Conservation (phyloP, 1,139 yeast genomes). For the Saccharomyces hybrid region DNA sequence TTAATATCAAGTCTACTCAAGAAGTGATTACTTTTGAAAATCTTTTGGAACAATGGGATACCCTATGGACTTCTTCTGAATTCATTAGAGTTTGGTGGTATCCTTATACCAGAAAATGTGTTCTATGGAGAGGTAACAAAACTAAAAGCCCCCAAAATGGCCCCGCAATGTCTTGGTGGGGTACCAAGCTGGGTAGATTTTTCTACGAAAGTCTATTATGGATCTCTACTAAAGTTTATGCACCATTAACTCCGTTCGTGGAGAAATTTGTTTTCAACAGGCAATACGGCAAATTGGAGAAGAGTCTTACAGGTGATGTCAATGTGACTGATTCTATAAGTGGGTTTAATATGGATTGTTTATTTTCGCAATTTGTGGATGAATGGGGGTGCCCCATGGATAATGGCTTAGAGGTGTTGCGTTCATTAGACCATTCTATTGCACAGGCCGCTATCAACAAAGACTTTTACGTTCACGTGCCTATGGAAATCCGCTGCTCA, state of each 20-base stretch:
- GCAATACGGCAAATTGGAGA: constrained; percentile 75
- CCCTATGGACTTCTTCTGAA: constrained; percentile 84
- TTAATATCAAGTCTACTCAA: constrained; percentile 75
- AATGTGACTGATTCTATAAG: constrained; percentile 79
- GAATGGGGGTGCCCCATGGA: constrained; percentile 93
- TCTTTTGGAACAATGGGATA: constrained; percentile 58
- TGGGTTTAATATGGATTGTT: constrained; percentile 91
- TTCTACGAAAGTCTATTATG: constrained; percentile 75
- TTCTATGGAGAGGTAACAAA: constrained; percentile 84
- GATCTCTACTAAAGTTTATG: constrained; percentile 65
- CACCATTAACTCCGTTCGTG: constrained; percentile 72
- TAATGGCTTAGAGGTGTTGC: constrained; percentile 66
- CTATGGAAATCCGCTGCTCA: constrained; percentile 89
- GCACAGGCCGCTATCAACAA: constrained; percentile 50
- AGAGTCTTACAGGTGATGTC: constrained; percentile 55
- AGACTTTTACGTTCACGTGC: constrained; percentile 83
- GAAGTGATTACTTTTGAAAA: constrained; percentile 76
- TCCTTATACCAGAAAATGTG: constrained; percentile 81
- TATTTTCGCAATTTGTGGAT: constrained; percentile 87
- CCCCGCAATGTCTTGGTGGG: constrained; percentile 79
- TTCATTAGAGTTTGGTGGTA: constrained; percentile 96
- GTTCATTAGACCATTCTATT: constrained; percentile 55
- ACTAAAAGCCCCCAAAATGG: constrained; percentile 52
- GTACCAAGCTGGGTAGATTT: constrained; percentile 65
- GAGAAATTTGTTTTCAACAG: constrained; percentile 78